Conservation (phyloP, 1,284 basidiomycete species). For the Cutaneotrichosporon sp. region DNA sequence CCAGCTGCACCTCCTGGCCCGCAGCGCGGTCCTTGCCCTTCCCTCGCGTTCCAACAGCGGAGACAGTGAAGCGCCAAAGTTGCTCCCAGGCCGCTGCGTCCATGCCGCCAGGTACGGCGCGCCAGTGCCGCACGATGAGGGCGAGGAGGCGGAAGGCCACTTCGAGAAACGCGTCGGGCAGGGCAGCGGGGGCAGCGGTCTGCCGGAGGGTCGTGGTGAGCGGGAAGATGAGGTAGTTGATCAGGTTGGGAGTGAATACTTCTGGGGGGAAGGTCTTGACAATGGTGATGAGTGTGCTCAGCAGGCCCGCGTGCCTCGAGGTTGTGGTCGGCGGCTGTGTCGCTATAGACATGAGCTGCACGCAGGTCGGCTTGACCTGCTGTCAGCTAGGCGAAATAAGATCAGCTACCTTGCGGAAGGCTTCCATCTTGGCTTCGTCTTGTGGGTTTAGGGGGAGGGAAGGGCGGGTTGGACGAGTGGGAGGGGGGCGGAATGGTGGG, state of each 20-base stretch:
- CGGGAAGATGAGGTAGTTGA: constrained; percentile 84
- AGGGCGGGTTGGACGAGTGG: background rate
- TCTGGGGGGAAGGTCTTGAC: constrained; percentile 57
- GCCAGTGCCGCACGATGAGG: constrained; percentile 73
- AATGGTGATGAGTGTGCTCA: constrained; percentile 60
- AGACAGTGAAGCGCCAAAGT: constrained; percentile 72
- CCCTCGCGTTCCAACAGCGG: constrained; percentile 56
- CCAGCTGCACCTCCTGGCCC: constrained; percentile 41
- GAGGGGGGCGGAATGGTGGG: background rate
- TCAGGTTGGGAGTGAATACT: constrained; percentile 63
- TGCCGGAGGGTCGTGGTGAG: constrained; percentile 76
- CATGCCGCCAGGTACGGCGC: constrained; percentile 63
- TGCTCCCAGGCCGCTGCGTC: constrained; percentile 70
- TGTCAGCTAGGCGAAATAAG: background rate
- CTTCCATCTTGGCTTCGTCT: constrained; percentile 34
- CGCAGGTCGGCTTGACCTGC: constrained; percentile 75
- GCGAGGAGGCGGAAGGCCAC: constrained; percentile 66
- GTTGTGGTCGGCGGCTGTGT: constrained; percentile 61
- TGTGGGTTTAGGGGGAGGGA: background rate
- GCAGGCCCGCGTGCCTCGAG: constrained; percentile 59
- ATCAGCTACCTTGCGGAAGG: constrained; percentile 40
- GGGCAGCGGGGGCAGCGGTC: constrained; percentile 61
- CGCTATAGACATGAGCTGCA: constrained; percentile 71
- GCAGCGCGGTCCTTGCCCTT: constrained; percentile 60
- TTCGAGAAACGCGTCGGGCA: constrained; percentile 79